Evolutionary conservation across 768 basidiomycete genomes (phyloP), one percentile per base, ranked within the genome.

Genomic region (Lactarius evosmus): DNA sequence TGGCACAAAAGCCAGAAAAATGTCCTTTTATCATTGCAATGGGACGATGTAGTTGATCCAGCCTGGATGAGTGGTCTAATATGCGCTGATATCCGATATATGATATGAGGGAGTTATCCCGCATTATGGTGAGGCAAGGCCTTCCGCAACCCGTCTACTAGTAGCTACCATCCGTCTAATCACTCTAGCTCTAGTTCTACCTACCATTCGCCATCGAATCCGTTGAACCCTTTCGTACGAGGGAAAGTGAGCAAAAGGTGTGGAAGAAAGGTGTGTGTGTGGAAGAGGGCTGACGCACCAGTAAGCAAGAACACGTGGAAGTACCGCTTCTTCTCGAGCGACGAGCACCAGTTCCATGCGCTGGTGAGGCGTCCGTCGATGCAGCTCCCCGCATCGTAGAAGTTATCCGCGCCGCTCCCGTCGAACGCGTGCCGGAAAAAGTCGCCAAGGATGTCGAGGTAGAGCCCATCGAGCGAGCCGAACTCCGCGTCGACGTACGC

Each of bases 261-360:
- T 17, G 2, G 17, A 1, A 29, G 16, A 4, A 12, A 16, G 7
- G 2, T 22, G 17, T 2, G 7, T 19, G 32, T 61, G 11, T n/a
- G n/a, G n/a, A n/a, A n/a, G n/a, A n/a, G n/a, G n/a, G n/a, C n/a
- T 19, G 49, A 73, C 87, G 68, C 63, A 90, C 90, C 89, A 52
- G 85, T 83, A 58, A 94, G 76, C 65, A 93, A 75, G 74, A 93
- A 93, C 25, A 91, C 77, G 7, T 83, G 85, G 78, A 93, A 92
- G 72, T 85, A 94, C 55, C 85, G 78, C 77, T 94, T 94, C 79
- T 93, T 94, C 78, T 93, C 92, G 68, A 94, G 74, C 52, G 80
- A 81, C 55, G 86, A 85, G 76, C 92, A 94, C 92, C 92, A 94
- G 72, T 94, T 92, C 92, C 92, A 94, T 4, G 92, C 92, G 73